phyloP scores from a whole-genome alignment of 73 alveolate genomes.

The Paramecium caudatum region DNA sequence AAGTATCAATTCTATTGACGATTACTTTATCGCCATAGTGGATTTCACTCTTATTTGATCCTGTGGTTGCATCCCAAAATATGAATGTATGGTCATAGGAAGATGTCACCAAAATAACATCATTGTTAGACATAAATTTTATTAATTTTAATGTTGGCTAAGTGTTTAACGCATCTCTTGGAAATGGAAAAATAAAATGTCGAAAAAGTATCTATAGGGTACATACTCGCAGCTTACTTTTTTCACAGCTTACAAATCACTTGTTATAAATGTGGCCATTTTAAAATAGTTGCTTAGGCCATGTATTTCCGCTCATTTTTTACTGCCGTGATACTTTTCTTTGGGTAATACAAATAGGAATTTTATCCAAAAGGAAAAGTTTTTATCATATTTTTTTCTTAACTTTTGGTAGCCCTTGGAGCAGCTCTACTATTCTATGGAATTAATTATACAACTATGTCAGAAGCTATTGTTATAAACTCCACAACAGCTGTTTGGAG shows the following conservation, averaged over 20 bases:
- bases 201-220: not conserved
- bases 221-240: conserved; percentile 2
- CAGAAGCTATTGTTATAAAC: conserved; percentile 24
- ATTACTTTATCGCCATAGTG: conserved; percentile 1
- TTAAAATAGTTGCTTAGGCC: not conserved
- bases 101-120: conserved; percentile 63
- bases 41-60: not conserved
- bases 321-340: not conserved
- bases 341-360: conserved; percentile 25
- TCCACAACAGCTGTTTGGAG: conserved; percentile 20
- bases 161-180: no score
- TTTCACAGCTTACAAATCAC: conserved; percentile 18
- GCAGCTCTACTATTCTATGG: conserved; percentile 21
- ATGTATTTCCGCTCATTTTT: not conserved
- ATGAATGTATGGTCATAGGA: conserved; percentile 70
- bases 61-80: conserved; percentile 62
- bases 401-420: conserved; percentile 15
- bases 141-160: not conserved
- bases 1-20: conserved; percentile 69
- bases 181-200: not conserved
- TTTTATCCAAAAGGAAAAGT: conserved; percentile 42
- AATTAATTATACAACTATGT: not conserved
- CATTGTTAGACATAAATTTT: conserved; percentile 59
- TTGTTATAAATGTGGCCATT: not conserved
- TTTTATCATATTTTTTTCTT: not conserved